These are phyloP conservation scores for Sinapis alba DNA, from an alignment of 441 rosid species.

Conservation along the genomic window DNA sequence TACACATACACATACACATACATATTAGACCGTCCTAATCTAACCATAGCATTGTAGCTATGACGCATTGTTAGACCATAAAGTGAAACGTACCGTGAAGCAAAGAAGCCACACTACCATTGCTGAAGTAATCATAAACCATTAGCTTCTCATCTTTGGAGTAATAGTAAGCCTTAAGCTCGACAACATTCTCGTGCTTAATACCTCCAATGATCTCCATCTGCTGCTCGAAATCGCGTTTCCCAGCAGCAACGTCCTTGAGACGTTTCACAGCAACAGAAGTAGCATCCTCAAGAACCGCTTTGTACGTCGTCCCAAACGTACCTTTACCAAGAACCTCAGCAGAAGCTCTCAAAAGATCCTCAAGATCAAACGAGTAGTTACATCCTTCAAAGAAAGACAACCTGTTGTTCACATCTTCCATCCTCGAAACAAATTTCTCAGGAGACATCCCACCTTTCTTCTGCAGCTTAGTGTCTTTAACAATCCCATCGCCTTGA, in stretches of 20 bases:
- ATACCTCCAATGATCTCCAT: conserved; percentile 82
- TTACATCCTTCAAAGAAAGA: conserved; percentile 82
- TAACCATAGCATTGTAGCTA: neutral
- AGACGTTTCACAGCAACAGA: conserved; percentile 88
- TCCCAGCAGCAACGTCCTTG: conserved; percentile 81
- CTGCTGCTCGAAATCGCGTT: conserved; percentile 92
- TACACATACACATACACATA: neutral
- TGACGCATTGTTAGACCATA: neutral
- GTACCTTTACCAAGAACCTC: conserved; percentile 95
- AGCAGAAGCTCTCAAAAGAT: conserved; percentile 93
- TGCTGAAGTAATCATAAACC: conserved; percentile 75
- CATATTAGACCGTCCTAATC: neutral
- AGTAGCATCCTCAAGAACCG: conserved; percentile 79
- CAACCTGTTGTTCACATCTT: conserved; percentile 66
- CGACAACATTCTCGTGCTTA: conserved; percentile 79
- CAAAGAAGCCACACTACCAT: conserved; percentile 76
- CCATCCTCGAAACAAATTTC: conserved; percentile 64
- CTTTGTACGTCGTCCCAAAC: conserved; percentile 89
- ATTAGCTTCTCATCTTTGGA: conserved; percentile 97
- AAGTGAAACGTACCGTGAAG: conserved; percentile 68
- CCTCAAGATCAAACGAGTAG: conserved; percentile 83
- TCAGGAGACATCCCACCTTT: conserved; percentile 67
- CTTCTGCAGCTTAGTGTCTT: conserved; percentile 47
- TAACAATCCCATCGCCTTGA: conserved; percentile 38
- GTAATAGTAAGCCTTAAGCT: conserved; percentile 82